Percentiles rank a stretch among this genome's conserved stretches.
These are phyloP conservation scores for Xylaria bambusicola DNA, from an alignment of 495 filamentous ascomycete species.

Conservation along the genomic window DNA sequence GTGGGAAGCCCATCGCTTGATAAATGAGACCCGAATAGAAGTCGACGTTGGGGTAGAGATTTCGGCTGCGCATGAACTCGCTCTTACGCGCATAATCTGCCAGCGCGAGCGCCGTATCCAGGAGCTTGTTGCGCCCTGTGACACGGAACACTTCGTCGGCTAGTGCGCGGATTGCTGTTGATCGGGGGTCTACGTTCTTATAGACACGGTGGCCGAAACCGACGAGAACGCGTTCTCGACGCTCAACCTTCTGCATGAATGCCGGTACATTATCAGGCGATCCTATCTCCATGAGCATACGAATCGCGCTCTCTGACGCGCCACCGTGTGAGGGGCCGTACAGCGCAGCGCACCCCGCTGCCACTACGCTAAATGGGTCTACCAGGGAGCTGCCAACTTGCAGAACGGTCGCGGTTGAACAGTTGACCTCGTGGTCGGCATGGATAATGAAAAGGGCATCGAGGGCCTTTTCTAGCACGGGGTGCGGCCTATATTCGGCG, in stretches of 20 bases:
- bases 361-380: constrained; percentile 48
- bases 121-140: constrained; percentile 41
- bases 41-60: constrained; percentile 57
- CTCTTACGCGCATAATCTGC: constrained; percentile 49
- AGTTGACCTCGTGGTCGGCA: constrained; percentile 56
- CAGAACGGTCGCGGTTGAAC: constrained; percentile 53
- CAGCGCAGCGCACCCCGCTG: constrained; percentile 47
- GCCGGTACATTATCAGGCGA: constrained; percentile 45
- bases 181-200: constrained; percentile 53
- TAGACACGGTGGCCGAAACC: constrained; percentile 61
- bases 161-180: constrained; percentile 47
- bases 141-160: constrained; percentile 44
- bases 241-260: constrained; percentile 52
- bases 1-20: constrained; percentile 49
- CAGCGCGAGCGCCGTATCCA: constrained; percentile 51
- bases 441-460: constrained; percentile 46
- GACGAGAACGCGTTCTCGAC: constrained; percentile 51
- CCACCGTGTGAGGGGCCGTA: constrained; percentile 60
- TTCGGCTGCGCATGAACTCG: constrained; percentile 51
- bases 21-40: constrained; percentile 59
- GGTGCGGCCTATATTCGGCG: constrained; percentile 36
- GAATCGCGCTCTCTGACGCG: constrained; percentile 58
- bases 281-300: constrained; percentile 47
- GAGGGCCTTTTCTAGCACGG: constrained; percentile 37
- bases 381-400: constrained; percentile 50